Conservation (phyloP, 371 early-diverging fungal species). For the Rhizopus microsporus region DNA sequence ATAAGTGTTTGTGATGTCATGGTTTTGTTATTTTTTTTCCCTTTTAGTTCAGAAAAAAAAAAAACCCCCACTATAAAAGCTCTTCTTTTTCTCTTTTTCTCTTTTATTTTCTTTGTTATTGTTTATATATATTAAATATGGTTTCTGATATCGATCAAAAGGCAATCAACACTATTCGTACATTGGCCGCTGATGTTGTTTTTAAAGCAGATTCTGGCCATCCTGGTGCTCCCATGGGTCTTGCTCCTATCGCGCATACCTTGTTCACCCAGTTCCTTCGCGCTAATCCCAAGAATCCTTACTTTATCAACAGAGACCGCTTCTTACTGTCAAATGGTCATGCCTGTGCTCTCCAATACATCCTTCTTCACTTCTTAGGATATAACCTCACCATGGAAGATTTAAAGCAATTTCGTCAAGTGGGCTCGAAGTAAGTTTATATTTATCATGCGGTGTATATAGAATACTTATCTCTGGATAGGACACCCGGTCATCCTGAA, state of each 20-base stretch:
- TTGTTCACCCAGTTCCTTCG: constrained; percentile 83
- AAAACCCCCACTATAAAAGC: constrained; percentile 4
- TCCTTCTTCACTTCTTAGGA: constrained; percentile 88
- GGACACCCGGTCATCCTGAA: constrained; percentile 97
- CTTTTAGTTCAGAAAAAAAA: constrained; percentile 2
- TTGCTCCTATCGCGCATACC: constrained; percentile 92
- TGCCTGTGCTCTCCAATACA: constrained; percentile 95
- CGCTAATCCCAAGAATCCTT: constrained; percentile 83
- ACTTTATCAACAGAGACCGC: constrained; percentile 95
- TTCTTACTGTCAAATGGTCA: constrained; percentile 99
- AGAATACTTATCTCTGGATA: constrained; percentile 17
- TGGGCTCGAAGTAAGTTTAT: constrained; percentile 50
- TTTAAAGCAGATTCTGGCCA: constrained; percentile 96
- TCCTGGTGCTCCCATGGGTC: constrained; percentile 98
- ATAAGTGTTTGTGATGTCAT: constrained; percentile 3
- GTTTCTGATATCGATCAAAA: constrained; percentile 23
- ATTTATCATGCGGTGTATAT: not conserved
- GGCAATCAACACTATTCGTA: constrained; percentile 90
- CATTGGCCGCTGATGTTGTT: constrained; percentile 91
- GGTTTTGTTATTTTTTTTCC: not conserved
- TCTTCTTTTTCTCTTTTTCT: not conserved
- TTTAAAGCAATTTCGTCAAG: constrained; percentile 92
- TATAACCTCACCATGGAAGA: constrained; percentile 92
- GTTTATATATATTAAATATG: constrained; percentile 12
- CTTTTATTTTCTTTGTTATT: constrained; percentile 4